Base-by-base conservation (phyloP, 2,329 filamentous ascomycete species). In the Epicoccum sorghinum region DNA sequence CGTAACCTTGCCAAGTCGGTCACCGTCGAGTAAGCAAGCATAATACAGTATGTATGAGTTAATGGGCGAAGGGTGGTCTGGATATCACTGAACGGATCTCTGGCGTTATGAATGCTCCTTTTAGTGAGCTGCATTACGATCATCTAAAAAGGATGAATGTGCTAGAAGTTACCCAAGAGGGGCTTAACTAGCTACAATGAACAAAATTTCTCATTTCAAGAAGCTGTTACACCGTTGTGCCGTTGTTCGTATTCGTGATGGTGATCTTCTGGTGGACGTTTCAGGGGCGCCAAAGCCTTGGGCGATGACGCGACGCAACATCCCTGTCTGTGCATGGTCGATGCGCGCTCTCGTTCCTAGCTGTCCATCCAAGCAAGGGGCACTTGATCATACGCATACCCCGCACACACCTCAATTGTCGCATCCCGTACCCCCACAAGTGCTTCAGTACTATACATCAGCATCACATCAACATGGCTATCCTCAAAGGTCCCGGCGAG, bases 1-100 rank as follows among this genome's bases (percentile, higher is more conserved):
- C 89, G 95, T 72, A 99, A 99, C 83, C 81, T 99, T 80, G 95
- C 95, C 77, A 99, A 99, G 87, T 96, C 92, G 61, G 95, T 99
- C 62, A 99, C 95, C 61, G 95, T 99, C 66, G 95, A 99, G 86
- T 99, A 93, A 83, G 37, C 36, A 73, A 54, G 52, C 40, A 37
- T 53, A 41, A 55, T 37, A 37, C 52, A 41, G 54, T 37, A 39
- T 44, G 57, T 37, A 59, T 49, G 36, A 32, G 39, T 36, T 52
- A 53, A 63, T 43, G 47, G 42, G 58, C 57, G 18, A 47, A 54
- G 52, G 60, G 51, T 55, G 58, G 53, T 27, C 57, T 65, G 61
- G 64, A 61, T 63, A 61, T 58, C 62, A 62, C 59, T 62, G 47
- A 46, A 51, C 32, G 69, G 61, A 57, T 63, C 58, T 43, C 50